Conservation (phyloP, 2,329 filamentous ascomycete genomes). For the Capronia epimyces region DNA sequence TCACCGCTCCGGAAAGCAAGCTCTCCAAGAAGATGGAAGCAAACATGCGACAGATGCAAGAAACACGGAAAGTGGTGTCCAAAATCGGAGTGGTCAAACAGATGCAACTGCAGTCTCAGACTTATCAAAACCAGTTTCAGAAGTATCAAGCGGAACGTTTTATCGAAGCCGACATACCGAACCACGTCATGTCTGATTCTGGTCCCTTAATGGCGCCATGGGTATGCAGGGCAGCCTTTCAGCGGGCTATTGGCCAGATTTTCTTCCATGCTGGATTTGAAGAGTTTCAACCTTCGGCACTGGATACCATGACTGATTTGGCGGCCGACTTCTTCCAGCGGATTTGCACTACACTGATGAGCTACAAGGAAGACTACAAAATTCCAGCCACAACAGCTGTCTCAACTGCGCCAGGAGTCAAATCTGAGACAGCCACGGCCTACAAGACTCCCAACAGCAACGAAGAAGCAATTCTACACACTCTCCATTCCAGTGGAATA, state of each 20-base stretch:
- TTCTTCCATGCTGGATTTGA: slow-evolving; percentile 97
- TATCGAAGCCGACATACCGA: slow-evolving; percentile 74
- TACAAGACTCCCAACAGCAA: slow-evolving; percentile 67
- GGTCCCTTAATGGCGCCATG: slow-evolving; percentile 81
- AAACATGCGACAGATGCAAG: slow-evolving; percentile 93
- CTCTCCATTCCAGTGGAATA: slow-evolving; percentile 74
- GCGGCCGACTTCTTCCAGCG: slow-evolving; percentile 86
- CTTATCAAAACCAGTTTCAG: slow-evolving; percentile 96
- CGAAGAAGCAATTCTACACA: slow-evolving; percentile 83
- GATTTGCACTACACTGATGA: slow-evolving; percentile 69
- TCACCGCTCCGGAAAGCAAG: slow-evolving; percentile 66
- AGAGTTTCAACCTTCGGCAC: slow-evolving; percentile 88
- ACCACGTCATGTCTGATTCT: slow-evolving; percentile 84
- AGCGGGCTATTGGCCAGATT: slow-evolving; percentile 86
- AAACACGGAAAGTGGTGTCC: slow-evolving; percentile 88
- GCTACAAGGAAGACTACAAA: slow-evolving; percentile 79
- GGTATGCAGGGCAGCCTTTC: slow-evolving; percentile 75
- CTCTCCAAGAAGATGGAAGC: slow-evolving; percentile 75
- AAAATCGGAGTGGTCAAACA: slow-evolving; percentile 98
- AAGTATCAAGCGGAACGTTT: slow-evolving; percentile 92
- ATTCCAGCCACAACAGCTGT: slow-evolving; percentile 49
- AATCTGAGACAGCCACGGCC: slow-evolving; percentile 13
- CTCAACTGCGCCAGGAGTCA: slow-evolving; percentile 17
- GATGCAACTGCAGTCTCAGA: slow-evolving; percentile 97
- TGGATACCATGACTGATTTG: slow-evolving; percentile 85